Base-by-base conservation (phyloP, 352 stramenopile species). In the Globisporangium okanoganense region DNA sequence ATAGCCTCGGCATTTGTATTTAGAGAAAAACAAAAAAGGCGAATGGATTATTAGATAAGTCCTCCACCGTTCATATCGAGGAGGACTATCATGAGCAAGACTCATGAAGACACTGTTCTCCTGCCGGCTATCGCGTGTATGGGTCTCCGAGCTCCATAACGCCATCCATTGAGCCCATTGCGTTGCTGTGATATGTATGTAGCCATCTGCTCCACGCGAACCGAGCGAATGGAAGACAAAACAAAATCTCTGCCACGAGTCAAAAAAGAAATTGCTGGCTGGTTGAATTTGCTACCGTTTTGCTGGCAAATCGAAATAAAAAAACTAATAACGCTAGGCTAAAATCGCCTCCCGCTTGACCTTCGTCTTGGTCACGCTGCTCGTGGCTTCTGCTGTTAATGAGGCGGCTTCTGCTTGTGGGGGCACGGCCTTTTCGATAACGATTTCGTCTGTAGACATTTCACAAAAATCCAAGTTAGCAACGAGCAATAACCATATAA, bases 321-420 rank as follows among this genome's bases (percentile, higher is more conserved):
- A 24, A 33, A 36, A 55, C 29, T 33, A 38, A 16, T 52, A 49
- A n/a, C 54, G 25, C 33, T 56, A 62, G 33, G 56, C 56, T 16
- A 25, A 41, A 47, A 70, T 64, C 2, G 64, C 58, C 20, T 62
- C 53, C 27, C 50, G 44, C 48, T 66, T 58, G 16, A 53, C 33
- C 41, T 56, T 62, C 12, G n/a, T 40, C 24, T 33, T 49, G 16
- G 29, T 29, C 9, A 31, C n/a, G 43, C 58, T 66, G 52, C 33
- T 54, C 7, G 36, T 41, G 5, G 6, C 47, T 53, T 5, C 47
- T 24, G 25, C 2, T 33, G 24, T 6, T 31, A 3, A 16, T 24
- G 47, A 38, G n/a, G 9, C 25, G 14, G 6, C 25, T 53, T 53
- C 40, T 31, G 55, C 24, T 31, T 44, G 51, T 13, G 33, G 36